Percentiles rank a stretch among this genome's conserved stretches.
These are phyloP conservation scores for Paraleonurus japonicus DNA, from an alignment of 257 asterid species.

Conservation along the genomic window DNA sequence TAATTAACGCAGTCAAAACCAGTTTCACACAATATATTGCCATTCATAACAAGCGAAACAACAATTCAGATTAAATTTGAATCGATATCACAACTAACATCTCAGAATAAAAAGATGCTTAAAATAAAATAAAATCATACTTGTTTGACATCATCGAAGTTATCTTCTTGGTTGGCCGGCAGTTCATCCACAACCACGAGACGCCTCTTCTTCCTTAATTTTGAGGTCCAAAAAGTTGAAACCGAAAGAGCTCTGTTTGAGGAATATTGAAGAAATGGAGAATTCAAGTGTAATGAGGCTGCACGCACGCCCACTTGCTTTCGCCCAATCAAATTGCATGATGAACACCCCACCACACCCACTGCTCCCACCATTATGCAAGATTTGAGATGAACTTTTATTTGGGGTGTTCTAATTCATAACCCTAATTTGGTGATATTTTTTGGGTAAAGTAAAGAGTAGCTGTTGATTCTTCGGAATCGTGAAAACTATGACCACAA, in stretches of 20 bases:
- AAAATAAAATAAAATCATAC: constrained; percentile 26
- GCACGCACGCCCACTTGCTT: not conserved
- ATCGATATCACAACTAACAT: too few relatives aligned
- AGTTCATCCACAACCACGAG: constrained; percentile 44
- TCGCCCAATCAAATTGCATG: not conserved
- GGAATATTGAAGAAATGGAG: not conserved
- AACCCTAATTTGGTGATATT: too few relatives aligned
- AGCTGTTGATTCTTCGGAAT: too few relatives aligned
- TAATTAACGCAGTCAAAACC: too few relatives aligned
- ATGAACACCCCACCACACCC: not conserved
- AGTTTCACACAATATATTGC: too few relatives aligned
- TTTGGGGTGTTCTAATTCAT: not conserved
- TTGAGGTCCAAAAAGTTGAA: not conserved
- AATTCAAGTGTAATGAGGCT: not conserved
- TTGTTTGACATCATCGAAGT: constrained; percentile 61
- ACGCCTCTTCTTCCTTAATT: constrained; percentile 40
- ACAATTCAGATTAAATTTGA: too few relatives aligned
- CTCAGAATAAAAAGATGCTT: not conserved
- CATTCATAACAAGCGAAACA: too few relatives aligned
- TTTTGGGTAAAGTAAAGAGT: too few relatives aligned
- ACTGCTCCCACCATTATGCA: not conserved
- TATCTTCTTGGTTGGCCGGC: constrained; percentile 67
- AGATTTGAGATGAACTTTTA: too few relatives aligned
- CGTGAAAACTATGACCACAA: not conserved
- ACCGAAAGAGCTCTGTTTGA: not conserved